Percentiles rank a stretch among this genome's conserved stretches.
These are phyloP conservation scores for Sphagnum tenellum DNA, from an alignment of 225 moss, liverwort and hornwort genomes.

Conservation along the genomic window DNA sequence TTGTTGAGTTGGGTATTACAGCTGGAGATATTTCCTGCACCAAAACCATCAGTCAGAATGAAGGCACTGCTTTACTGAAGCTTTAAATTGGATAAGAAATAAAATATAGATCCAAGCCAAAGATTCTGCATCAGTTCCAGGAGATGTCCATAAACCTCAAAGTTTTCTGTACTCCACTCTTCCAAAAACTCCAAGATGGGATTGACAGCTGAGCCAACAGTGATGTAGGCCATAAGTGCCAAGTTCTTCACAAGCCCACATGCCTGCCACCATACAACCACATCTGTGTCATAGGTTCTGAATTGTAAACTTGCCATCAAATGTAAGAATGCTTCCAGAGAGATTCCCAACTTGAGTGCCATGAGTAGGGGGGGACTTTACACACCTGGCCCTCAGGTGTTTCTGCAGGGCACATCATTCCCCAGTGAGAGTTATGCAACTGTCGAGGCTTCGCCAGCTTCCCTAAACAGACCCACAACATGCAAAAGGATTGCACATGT, in stretches of 20 bases:
- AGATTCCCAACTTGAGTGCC: too few relatives aligned
- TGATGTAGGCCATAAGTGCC: constrained; percentile 98
- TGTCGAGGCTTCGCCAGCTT: constrained; percentile 99
- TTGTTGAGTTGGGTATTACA: constrained; percentile 96
- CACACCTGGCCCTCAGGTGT: constrained; percentile 87
- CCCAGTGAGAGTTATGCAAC: constrained; percentile 99
- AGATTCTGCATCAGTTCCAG: too few relatives aligned
- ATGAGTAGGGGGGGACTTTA: background rate
- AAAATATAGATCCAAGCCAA: background rate
- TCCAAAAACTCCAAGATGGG: constrained; percentile 99
- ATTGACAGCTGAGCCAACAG: constrained; percentile 92
- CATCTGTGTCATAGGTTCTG: too few relatives aligned
- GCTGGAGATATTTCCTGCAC: constrained; percentile 87
- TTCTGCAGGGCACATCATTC: constrained; percentile 99
- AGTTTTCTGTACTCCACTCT: constrained; percentile 99
- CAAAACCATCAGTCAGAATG: background rate
- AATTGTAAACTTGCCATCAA: too few relatives aligned
- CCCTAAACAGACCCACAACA: constrained; percentile 13
- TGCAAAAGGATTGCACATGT: background rate
- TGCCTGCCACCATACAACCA: constrained; percentile 24
- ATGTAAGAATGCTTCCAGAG: too few relatives aligned
- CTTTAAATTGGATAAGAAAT: background rate
- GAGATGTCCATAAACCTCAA: constrained; percentile 32
- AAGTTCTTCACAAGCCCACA: constrained; percentile 97
- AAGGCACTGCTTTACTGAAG: too few relatives aligned